A percentile compares a stretch with the other conserved stretches of the same genome.
Conservation (phyloP, 495 filamentous ascomycete species). For the Bathelium albidoporum region DNA sequence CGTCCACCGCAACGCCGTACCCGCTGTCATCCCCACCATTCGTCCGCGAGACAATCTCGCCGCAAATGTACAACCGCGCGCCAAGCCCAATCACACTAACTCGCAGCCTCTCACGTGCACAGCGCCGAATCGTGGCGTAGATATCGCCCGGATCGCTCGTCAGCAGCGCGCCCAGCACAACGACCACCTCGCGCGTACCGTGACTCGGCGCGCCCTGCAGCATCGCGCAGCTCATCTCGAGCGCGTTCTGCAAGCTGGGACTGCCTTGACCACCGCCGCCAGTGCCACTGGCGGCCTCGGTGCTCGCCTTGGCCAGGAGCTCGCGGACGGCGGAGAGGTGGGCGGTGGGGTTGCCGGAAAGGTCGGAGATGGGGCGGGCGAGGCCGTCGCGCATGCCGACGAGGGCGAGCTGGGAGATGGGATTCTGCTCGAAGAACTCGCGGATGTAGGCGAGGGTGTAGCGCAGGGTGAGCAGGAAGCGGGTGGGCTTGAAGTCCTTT, state of each 20-base stretch:
- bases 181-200: slow-evolving; percentile 82
- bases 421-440: slow-evolving; percentile 97
- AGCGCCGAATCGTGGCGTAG: slow-evolving; percentile 68
- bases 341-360: slow-evolving; percentile 82
- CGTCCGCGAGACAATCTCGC: slow-evolving; percentile 74
- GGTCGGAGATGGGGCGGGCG: slow-evolving; percentile 72
- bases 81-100: slow-evolving; percentile 82
- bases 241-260: slow-evolving; percentile 85
- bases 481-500: slow-evolving; percentile 83
- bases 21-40: slow-evolving; percentile 65
- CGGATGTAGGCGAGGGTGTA: slow-evolving; percentile 81
- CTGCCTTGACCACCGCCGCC: slow-evolving; percentile 80
- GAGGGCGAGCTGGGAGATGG: slow-evolving; percentile 90
- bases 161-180: slow-evolving; percentile 83
- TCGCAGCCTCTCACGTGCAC: slow-evolving; percentile 71
- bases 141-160: slow-evolving; percentile 92
- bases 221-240: slow-evolving; percentile 85
- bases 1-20: slow-evolving; percentile 79
- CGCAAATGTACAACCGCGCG: slow-evolving; percentile 84
- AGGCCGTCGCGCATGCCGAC: slow-evolving; percentile 85
- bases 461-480: slow-evolving; percentile 69
- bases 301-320: slow-evolving; percentile 64
- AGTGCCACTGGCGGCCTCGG: too few species aligned
- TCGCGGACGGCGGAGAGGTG: slow-evolving; percentile 69
- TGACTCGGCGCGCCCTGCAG: slow-evolving; percentile 88